Base-by-base conservation (phyloP, 306 rosid genomes). In the Sechiopsis laciniata region DNA sequence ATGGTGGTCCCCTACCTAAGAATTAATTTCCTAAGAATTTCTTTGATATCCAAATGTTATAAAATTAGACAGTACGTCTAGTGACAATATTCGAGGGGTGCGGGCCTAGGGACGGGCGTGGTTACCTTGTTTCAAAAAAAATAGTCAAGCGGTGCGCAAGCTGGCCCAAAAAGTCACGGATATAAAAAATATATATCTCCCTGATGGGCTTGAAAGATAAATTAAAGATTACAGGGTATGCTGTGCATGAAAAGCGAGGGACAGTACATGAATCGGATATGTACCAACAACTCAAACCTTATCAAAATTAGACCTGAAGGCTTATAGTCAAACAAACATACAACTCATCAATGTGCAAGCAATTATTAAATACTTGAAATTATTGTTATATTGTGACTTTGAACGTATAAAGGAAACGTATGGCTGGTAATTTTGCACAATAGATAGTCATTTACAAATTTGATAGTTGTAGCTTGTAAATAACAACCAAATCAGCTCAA, bases 401-500 rank as follows among this genome's bases (percentile, higher is more conserved):
- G 29, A 20, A 17, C 29, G 20, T 56, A 9, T 0, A 56, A 8
- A 19, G 7, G 13, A 10, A 22, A 24, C 64, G 11, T 22, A 58
- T n/a, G 40, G n/a, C 35, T 22, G 64, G 8, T 11, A 21, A 10
- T 22, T 58, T 16, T 10, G 8, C 15, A 13, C 16, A 58, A n/a
- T 7, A 58, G 40, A 58, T 11, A n/a, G 40, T 8, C 64, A 10
- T 58, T 58, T 58, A 58, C 13, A 22, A 22, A 24, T 60, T 60
- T 26, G 17, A 19, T 60, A 60, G 42, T 29, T 26, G 42, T 12
- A 29, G 32, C 15, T 60, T 14, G 17, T 12, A 7, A 60, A 60
- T 13, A 26, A 60, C 40, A 60, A 60, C 16, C 45, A 60, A 60
- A 60, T 37, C 66, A 26, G 66, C 66, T 60, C 66, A 60, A 26